A percentile compares a stretch with the other conserved stretches of the same genome.
These are phyloP conservation scores for Trypanosoma cruzi DNA, from an alignment of 208 protist genomes.

Conservation along the genomic window DNA sequence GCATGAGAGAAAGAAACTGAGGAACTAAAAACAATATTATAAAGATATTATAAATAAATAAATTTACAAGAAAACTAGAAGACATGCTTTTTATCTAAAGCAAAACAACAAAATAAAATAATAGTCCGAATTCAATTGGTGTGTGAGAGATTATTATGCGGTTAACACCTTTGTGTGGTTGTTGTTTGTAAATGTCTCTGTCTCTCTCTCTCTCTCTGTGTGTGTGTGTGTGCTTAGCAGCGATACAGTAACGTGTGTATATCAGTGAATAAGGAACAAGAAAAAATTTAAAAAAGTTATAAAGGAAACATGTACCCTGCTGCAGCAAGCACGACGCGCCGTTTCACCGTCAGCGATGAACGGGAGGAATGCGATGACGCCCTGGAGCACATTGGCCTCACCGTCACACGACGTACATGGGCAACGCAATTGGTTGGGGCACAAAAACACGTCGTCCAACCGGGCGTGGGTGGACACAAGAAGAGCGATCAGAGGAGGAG, in stretches of 20 bases:
- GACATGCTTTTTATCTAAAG: no score
- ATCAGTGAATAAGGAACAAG: neutral
- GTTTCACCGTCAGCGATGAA: slow-evolving; percentile 2
- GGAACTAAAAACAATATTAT: no score
- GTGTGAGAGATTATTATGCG: neutral
- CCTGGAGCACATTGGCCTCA: slow-evolving; percentile 15
- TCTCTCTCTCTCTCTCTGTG: neutral
- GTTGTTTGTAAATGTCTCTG: neutral
- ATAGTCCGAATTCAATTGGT: neutral
- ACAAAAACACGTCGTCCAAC: neutral
- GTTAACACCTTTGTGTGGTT: neutral
- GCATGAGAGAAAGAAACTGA: no score
- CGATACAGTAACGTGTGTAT: neutral
- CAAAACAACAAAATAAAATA: no score
- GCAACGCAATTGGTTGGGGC: neutral
- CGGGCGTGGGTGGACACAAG: no score
- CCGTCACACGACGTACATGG: slow-evolving; percentile 21
- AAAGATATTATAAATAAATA: no score
- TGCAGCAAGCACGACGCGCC: neutral
- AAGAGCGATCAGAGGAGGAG: no score
- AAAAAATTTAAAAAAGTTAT: neutral
- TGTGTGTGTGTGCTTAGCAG: neutral
- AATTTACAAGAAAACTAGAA: no score
- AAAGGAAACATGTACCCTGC: neutral
- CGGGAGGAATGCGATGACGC: slow-evolving; percentile 8